Conservation (phyloP, 192 early-diverging fungal species). For the Dissophora ornata region DNA sequence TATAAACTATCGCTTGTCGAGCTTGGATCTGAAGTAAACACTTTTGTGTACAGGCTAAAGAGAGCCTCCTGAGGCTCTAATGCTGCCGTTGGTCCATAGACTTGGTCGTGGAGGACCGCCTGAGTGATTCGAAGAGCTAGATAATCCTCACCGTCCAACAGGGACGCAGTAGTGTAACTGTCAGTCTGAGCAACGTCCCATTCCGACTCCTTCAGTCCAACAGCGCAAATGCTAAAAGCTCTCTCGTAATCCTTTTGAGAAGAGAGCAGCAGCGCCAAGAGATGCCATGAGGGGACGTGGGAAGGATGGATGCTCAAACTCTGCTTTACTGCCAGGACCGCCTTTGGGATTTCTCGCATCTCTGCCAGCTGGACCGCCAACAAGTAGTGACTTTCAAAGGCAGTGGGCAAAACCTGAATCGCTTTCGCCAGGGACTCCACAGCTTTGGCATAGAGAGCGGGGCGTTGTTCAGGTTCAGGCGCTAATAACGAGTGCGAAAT, state of each 20-base stretch:
- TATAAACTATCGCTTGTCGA: conserved; percentile 40
- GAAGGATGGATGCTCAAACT: conserved; percentile 63
- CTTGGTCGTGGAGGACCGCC: conserved; percentile 60
- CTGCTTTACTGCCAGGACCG: conserved; percentile 64
- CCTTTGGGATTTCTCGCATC: conserved; percentile 70
- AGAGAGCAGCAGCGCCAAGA: conserved; percentile 75
- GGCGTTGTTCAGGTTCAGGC: conserved; percentile 71
- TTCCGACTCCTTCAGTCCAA: conserved; percentile 70
- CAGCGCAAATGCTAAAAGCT: conserved; percentile 73
- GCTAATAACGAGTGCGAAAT: conserved; percentile 54
- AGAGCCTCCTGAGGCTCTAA: conserved; percentile 67
- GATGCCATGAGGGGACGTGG: conserved; percentile 79
- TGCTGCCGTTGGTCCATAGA: conserved; percentile 62
- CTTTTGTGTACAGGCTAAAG: conserved; percentile 72
- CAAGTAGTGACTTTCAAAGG: conserved; percentile 72
- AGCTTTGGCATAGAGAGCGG: conserved; percentile 69
- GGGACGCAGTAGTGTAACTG: conserved; percentile 19
- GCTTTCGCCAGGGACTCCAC: conserved; percentile 65
- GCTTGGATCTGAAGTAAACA: conserved; percentile 51
- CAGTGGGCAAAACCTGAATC: conserved; percentile 59
- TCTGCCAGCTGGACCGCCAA: conserved; percentile 76
- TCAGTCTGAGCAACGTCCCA: conserved; percentile 46
- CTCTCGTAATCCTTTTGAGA: conserved; percentile 72
- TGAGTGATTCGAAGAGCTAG: conserved; percentile 73
- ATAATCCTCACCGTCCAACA: conserved; percentile 69